These are phyloP conservation scores for Xylaria flabelliformis DNA, from an alignment of 495 filamentous ascomycete genomes.

Conservation along the genomic window DNA sequence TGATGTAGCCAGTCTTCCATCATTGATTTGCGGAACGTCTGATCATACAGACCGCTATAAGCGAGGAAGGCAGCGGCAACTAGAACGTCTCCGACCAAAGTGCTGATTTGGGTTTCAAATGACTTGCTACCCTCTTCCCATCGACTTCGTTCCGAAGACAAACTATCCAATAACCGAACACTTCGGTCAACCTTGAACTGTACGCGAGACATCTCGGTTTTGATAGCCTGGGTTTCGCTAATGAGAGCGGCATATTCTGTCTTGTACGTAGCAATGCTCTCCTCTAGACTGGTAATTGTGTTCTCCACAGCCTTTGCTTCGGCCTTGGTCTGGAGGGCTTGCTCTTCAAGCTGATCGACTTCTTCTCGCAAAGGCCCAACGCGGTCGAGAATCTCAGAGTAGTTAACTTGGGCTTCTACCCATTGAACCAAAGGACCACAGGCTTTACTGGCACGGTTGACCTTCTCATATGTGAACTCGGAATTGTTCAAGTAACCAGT, in stretches of 20 bases:
- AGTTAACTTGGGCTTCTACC: conserved; percentile 96
- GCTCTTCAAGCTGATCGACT: conserved; percentile 83
- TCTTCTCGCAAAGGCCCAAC: conserved; percentile 94
- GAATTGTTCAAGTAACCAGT: conserved; percentile 88
- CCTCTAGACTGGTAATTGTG: conserved; percentile 80
- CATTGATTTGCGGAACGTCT: conserved; percentile 97
- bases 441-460: conserved; percentile 93
- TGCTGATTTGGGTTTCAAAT: conserved; percentile 96
- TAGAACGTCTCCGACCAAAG: conserved; percentile 92
- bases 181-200: conserved; percentile 98
- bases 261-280: conserved; percentile 96
- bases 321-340: conserved; percentile 90
- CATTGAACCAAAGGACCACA: conserved; percentile 97
- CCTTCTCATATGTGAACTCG: conserved; percentile 94
- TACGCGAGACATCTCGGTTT: conserved; percentile 92
- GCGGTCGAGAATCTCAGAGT: conserved; percentile 93
- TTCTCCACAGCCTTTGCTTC: conserved; percentile 91
- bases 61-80: conserved; percentile 95
- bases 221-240: conserved; percentile 96
- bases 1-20: conserved; percentile 96
- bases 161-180: conserved; percentile 88
- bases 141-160: conserved; percentile 88
- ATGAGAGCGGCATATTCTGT: conserved; percentile 94
- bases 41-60: conserved; percentile 97
- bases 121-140: conserved; percentile 98